Conservation (phyloP, 768 basidiomycete genomes). For the Lactifluus volemus region DNA sequence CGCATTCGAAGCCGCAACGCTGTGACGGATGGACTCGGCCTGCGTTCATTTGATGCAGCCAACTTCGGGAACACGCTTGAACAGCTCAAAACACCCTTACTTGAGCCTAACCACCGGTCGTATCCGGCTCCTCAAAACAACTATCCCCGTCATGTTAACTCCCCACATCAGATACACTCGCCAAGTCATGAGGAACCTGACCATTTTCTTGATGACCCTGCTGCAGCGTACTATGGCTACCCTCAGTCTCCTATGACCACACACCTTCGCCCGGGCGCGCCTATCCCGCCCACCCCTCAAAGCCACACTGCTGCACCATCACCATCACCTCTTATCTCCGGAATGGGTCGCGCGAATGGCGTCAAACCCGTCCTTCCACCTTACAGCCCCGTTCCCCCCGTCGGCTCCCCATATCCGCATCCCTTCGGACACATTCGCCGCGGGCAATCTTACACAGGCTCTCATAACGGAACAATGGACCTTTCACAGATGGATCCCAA, state of each 20-base stretch:
- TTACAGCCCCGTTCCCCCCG: constrained; percentile 46
- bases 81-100: constrained; percentile 6
- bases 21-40: constrained; percentile 14
- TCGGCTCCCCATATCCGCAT: constrained; percentile 73
- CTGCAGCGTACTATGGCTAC: constrained; percentile 50
- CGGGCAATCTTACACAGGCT: constrained; percentile 27
- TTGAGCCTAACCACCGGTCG: constrained; percentile 4
- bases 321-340: constrained; percentile 56
- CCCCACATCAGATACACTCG: constrained; percentile 24
- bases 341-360: constrained; percentile 33
- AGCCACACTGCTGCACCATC: constrained; percentile 67
- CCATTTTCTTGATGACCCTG: constrained; percentile 50
- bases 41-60: constrained; percentile 16
- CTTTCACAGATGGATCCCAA: constrained; percentile 32
- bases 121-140: background rate
- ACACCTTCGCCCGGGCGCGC: constrained; percentile 52
- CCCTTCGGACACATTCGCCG: constrained; percentile 69
- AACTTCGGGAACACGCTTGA: constrained; percentile 15
- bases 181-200: constrained; percentile 48
- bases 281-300: constrained; percentile 73
- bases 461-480: constrained; percentile 28
- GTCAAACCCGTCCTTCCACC: constrained; percentile 29
- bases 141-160: background rate
- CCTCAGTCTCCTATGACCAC: constrained; percentile 35
- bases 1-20: constrained; percentile 20